Evolutionary conservation across 2,329 filamentous ascomycete genomes (phyloP).

Genomic region (Coniochaeta sp.): DNA sequence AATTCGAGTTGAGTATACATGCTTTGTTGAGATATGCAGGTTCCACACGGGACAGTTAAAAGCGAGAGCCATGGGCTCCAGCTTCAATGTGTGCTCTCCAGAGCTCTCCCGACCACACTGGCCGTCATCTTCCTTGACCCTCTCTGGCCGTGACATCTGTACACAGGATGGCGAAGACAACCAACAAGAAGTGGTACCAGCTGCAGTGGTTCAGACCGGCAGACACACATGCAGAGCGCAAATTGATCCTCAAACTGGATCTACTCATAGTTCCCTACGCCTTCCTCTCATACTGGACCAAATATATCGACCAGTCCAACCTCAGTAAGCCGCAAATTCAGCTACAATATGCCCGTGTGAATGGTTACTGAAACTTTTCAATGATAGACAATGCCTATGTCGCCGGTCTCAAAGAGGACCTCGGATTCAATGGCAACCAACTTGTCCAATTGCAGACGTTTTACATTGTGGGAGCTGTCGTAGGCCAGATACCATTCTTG

Average conservation of each 20-base stretch:
- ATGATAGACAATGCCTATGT: slow-evolving; percentile 45
- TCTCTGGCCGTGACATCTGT: not conserved
- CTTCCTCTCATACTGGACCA: slow-evolving; percentile 47
- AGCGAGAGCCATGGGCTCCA: not conserved
- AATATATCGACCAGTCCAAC: slow-evolving; percentile 48
- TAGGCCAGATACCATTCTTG: slow-evolving; percentile 43
- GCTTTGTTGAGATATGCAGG: not conserved
- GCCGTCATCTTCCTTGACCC: not conserved
- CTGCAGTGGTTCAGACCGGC: slow-evolving; percentile 39
- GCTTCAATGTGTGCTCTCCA: not conserved
- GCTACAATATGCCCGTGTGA: not conserved
- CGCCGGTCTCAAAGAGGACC: slow-evolving; percentile 42
- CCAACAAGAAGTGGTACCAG: slow-evolving; percentile 24
- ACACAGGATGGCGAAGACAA: not conserved
- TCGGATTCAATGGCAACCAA: slow-evolving; percentile 43
- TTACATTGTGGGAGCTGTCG: slow-evolving; percentile 40
- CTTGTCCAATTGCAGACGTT: slow-evolving; percentile 48
- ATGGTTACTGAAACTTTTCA: not conserved
- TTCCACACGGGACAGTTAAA: not conserved
- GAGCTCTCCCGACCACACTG: not conserved
- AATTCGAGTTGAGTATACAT: not conserved
- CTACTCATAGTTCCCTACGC: slow-evolving; percentile 48
- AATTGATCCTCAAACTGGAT: slow-evolving; percentile 47
- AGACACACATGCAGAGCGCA: slow-evolving; percentile 41
- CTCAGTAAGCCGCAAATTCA: slow-evolving; percentile 29